Percentiles rank a stretch among this genome's conserved stretches.
Evolutionary conservation across 1,284 basidiomycete species (phyloP).

Genomic region (Malassezia dermatis): DNA sequence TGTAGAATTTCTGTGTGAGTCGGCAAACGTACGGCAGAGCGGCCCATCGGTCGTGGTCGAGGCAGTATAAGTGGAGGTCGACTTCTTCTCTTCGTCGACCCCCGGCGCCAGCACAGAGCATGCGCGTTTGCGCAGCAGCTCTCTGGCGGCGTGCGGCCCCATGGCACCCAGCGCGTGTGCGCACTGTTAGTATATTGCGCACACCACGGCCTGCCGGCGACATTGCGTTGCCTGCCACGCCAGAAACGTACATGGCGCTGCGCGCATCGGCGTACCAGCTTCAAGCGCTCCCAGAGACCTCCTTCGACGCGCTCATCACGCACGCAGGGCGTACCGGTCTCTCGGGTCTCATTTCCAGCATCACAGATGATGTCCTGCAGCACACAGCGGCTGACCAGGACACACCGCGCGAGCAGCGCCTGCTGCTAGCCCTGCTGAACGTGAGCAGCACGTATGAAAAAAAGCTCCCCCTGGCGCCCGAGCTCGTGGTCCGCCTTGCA

Average conservation of each 20-base stretch:
- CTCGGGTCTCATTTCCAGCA: constrained; percentile 2
- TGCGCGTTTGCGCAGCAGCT: neutral
- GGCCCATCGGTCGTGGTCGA: constrained; percentile 9
- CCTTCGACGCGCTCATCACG: constrained; percentile 3
- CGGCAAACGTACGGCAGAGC: constrained; percentile 9
- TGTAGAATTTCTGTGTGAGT: constrained; percentile 15
- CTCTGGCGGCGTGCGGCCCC: neutral
- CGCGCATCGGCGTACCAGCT: constrained; percentile 11
- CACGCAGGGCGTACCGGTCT: constrained; percentile 8
- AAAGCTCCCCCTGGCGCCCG: constrained; percentile 1
- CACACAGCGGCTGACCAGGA: neutral
- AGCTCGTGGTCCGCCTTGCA: neutral
- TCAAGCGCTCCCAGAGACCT: constrained; percentile 6
- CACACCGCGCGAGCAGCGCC: constrained; percentile 5
- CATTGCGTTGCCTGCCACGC: constrained; percentile 13
- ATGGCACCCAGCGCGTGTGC: neutral
- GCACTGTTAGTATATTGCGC: neutral
- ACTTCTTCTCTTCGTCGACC: neutral
- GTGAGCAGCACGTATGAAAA: neutral
- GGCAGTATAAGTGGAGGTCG: neutral
- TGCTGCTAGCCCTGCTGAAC: constrained; percentile 5
- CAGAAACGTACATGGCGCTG: constrained; percentile 16
- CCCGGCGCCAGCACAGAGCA: neutral
- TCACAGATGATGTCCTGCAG: constrained; percentile 7
- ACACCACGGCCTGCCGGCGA: neutral